Percentiles rank a stretch among this genome's conserved stretches.
These are phyloP conservation scores for Fusarium sp. DNA, from an alignment of 2,329 filamentous ascomycete genomes.

Conservation along the genomic window DNA sequence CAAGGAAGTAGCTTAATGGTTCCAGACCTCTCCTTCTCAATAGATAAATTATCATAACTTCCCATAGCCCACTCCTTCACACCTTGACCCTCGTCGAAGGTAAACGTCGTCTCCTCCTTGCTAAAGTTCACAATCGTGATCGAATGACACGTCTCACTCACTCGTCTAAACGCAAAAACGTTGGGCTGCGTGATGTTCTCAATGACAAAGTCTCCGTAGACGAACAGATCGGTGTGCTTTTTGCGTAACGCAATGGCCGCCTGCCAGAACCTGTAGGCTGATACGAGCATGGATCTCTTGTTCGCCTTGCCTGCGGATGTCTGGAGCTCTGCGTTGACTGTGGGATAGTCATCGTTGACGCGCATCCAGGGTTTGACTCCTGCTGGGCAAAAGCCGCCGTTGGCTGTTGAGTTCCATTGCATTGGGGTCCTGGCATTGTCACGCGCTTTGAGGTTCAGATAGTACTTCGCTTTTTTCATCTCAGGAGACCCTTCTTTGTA, in stretches of 20 bases:
- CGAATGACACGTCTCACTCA: slow-evolving; percentile 23
- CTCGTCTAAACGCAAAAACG: slow-evolving; percentile 47
- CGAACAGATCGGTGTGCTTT: slow-evolving; percentile 46
- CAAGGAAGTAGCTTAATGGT: not conserved
- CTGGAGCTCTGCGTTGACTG: slow-evolving; percentile 69
- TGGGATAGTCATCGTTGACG: slow-evolving; percentile 44
- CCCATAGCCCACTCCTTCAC: not conserved
- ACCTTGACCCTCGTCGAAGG: not conserved
- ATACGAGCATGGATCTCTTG: slow-evolving; percentile 27
- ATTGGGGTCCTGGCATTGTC: slow-evolving; percentile 75
- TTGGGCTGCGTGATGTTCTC: slow-evolving; percentile 42
- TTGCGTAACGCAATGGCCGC: slow-evolving; percentile 44
- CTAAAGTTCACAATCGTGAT: slow-evolving; percentile 51
- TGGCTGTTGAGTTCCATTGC: slow-evolving; percentile 63
- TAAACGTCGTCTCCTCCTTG: not conserved
- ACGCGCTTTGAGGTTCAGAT: slow-evolving; percentile 52
- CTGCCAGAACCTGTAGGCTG: slow-evolving; percentile 50
- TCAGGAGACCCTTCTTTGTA: slow-evolving; percentile 25
- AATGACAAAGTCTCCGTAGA: slow-evolving; percentile 49
- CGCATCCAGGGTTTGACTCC: slow-evolving; percentile 54
- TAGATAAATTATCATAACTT: not conserved
- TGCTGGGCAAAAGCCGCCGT: slow-evolving; percentile 51
- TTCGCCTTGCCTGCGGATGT: slow-evolving; percentile 47
- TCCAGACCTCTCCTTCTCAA: not conserved
- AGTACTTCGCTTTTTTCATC: slow-evolving; percentile 50